Conservation (phyloP, 2,329 filamentous ascomycete genomes). For the Graphiopsis chlorocephala region DNA sequence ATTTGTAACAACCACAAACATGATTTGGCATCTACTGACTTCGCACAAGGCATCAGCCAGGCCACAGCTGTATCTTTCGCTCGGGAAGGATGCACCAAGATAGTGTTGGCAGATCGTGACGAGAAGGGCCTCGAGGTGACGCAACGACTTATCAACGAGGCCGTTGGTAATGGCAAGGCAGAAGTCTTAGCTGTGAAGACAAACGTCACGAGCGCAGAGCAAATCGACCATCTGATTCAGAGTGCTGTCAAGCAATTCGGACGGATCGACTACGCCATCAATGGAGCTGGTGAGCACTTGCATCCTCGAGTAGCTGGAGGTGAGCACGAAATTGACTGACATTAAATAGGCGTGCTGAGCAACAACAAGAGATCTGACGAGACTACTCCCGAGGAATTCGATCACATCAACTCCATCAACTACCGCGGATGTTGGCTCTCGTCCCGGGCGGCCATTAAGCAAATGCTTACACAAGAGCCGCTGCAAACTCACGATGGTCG, state of each 20-base stretch:
- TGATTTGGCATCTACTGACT: slow-evolving; percentile 10
- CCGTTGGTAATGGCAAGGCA: slow-evolving; percentile 22
- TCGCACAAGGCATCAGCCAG: slow-evolving; percentile 41
- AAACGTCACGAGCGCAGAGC: slow-evolving; percentile 38
- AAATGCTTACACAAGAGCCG: slow-evolving; percentile 47
- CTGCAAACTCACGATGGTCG: slow-evolving; percentile 45
- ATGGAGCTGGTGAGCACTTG: slow-evolving; percentile 36
- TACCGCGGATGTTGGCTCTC: slow-evolving; percentile 48
- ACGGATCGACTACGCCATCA: slow-evolving; percentile 48
- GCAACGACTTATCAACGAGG: slow-evolving; percentile 28
- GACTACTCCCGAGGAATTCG: slow-evolving; percentile 40
- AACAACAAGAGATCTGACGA: slow-evolving; percentile 38
- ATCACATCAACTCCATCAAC: slow-evolving; percentile 44
- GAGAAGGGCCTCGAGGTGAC: slow-evolving; percentile 36
- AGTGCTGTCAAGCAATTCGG: slow-evolving; percentile 36
- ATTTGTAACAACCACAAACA: neutral
- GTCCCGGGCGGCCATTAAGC: slow-evolving; percentile 42
- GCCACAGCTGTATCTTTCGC: slow-evolving; percentile 46
- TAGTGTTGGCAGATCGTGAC: slow-evolving; percentile 44
- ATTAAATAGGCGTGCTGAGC: slow-evolving; percentile 38
- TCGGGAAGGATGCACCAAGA: slow-evolving; percentile 43
- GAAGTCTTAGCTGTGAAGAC: slow-evolving; percentile 30
- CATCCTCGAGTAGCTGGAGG: neutral
- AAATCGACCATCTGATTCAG: slow-evolving; percentile 37
- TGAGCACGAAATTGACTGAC: too few species aligned